Evolutionary conservation across 2,329 filamentous ascomycete species (phyloP).

Genomic region (Phaeosphaeriaceae sp.): DNA sequence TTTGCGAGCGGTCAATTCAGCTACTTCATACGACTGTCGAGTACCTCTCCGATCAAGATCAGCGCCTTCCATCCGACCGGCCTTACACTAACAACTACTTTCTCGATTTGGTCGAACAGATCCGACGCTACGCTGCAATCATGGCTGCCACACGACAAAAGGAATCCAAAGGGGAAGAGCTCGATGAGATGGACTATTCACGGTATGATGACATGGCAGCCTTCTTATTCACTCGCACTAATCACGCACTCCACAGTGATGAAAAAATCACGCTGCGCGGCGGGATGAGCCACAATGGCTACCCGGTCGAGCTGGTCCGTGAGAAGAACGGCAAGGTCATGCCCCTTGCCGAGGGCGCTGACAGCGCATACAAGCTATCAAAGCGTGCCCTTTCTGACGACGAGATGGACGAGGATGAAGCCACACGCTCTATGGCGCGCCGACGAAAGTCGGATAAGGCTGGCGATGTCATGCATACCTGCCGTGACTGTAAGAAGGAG

Average conservation of each 20-base stretch:
- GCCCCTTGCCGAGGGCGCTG: slow-evolving; percentile 68
- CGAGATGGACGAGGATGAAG: slow-evolving; percentile 78
- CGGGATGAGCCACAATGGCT: slow-evolving; percentile 80
- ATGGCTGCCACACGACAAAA: slow-evolving; percentile 77
- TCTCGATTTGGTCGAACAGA: slow-evolving; percentile 93
- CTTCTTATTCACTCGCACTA: slow-evolving; percentile 32
- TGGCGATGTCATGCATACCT: slow-evolving; percentile 82
- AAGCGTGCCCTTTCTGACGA: slow-evolving; percentile 66
- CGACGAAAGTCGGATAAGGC: slow-evolving; percentile 91
- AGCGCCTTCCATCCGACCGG: slow-evolving; percentile 81
- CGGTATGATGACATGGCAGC: slow-evolving; percentile 45
- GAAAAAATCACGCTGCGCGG: slow-evolving; percentile 83
- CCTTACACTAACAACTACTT: slow-evolving; percentile 97
- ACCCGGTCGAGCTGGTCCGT: slow-evolving; percentile 82
- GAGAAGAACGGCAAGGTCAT: slow-evolving; percentile 80
- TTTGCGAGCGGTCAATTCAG: slow-evolving; percentile 88
- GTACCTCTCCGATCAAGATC: slow-evolving; percentile 83
- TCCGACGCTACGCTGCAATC: slow-evolving; percentile 85
- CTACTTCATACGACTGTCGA: slow-evolving; percentile 90
- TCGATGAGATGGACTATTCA: slow-evolving; percentile 59
- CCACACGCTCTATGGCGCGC: slow-evolving; percentile 91
- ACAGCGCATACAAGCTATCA: slow-evolving; percentile 63
- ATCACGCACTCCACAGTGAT: slow-evolving; percentile 51
- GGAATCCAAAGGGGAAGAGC: slow-evolving; percentile 61
- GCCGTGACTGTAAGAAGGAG: slow-evolving; percentile 80